Percentiles rank a stretch among this genome's conserved stretches.
These are phyloP conservation scores for Beauveria sp. DNA, from an alignment of 2,329 filamentous ascomycete species.

Conservation along the genomic window DNA sequence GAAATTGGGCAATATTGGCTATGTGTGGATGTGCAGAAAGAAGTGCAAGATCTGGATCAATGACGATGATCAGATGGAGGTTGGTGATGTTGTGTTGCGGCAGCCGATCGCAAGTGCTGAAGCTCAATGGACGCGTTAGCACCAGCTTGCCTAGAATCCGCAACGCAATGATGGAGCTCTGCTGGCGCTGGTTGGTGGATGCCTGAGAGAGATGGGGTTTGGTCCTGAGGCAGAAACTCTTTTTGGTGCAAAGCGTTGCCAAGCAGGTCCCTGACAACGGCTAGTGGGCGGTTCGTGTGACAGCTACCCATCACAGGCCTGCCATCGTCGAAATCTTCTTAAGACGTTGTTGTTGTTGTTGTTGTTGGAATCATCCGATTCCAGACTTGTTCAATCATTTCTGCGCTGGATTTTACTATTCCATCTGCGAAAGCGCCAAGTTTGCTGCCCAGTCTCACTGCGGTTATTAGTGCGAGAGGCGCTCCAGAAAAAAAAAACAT, in stretches of 20 bases:
- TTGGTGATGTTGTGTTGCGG: slow-evolving; percentile 14
- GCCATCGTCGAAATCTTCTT: not conserved
- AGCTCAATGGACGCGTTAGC: slow-evolving; percentile 33
- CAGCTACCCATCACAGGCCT: slow-evolving; percentile 1
- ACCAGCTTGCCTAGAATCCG: slow-evolving; percentile 39
- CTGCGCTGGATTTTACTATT: not conserved
- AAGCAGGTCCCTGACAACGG: not conserved
- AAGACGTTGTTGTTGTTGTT: too few relatives aligned
- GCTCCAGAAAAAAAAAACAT: slow-evolving; percentile 9
- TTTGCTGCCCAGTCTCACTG: not conserved
- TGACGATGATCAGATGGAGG: slow-evolving; percentile 18
- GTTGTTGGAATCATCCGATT: not conserved
- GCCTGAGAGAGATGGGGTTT: not conserved
- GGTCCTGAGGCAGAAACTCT: slow-evolving; percentile 5
- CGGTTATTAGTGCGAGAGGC: not conserved
- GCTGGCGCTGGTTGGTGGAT: slow-evolving; percentile 1
- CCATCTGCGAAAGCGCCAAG: not conserved
- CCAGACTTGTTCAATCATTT: too few relatives aligned
- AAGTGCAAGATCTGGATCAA: not conserved
- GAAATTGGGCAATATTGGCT: slow-evolving; percentile 3
- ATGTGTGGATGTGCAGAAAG: not conserved
- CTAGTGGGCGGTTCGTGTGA: not conserved
- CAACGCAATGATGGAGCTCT: slow-evolving; percentile 12
- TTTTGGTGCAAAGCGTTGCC: not conserved
- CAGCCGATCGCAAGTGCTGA: slow-evolving; percentile 5